These are phyloP conservation scores for Pseudoscleropodium purum DNA, from an alignment of 225 moss, liverwort and hornwort species.

Conservation along the genomic window DNA sequence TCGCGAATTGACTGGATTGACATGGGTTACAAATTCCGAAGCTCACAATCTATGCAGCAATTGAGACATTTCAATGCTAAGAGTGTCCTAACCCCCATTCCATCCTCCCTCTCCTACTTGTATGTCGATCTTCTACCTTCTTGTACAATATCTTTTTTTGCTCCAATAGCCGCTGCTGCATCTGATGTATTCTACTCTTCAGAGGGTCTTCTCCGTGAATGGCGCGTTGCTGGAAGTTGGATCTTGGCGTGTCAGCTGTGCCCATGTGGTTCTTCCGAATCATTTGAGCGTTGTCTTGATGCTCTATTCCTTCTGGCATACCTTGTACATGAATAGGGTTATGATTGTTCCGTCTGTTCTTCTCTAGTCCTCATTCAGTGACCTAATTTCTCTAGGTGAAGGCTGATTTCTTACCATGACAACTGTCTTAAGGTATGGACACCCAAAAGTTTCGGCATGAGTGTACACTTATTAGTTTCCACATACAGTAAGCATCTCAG, in stretches of 20 bases:
- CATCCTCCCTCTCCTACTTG: conserved; percentile 24
- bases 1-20: background rate
- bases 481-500: background rate
- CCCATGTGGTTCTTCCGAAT: background rate
- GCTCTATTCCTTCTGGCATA: background rate
- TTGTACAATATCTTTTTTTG: background rate
- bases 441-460: background rate
- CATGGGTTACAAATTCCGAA: background rate
- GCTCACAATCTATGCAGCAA: background rate
- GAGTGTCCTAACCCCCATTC: conserved; percentile 30
- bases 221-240: background rate
- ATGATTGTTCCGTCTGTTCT: background rate
- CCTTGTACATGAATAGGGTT: background rate
- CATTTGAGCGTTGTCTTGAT: background rate
- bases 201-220: background rate
- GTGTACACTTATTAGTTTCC: background rate
- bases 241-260: background rate
- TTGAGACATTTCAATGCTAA: background rate
- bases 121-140: background rate
- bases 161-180: conserved; percentile 10
- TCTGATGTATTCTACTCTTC: background rate
- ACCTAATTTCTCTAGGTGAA: background rate
- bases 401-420: background rate
- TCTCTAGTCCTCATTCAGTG: background rate
- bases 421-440: background rate